Evolutionary conservation across 1,284 basidiomycete genomes (phyloP).

Genomic region (Sutorius eximius): DNA sequence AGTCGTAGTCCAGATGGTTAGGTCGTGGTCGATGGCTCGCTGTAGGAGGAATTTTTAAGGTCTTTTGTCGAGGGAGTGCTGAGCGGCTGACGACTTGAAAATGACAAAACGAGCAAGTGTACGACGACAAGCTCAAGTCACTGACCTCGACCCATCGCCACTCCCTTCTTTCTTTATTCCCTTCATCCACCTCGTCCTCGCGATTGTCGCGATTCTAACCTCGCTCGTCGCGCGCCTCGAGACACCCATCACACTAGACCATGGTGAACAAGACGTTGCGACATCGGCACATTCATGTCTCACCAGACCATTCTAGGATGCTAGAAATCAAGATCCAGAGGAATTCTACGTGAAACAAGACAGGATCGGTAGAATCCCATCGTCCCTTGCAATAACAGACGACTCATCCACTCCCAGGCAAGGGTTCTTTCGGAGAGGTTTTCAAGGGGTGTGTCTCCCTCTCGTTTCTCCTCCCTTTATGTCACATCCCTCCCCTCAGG

Average conservation of each 20-base stretch:
- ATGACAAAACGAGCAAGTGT: conserved; percentile 32
- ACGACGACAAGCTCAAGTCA: conserved; percentile 14
- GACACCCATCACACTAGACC: conserved; percentile 1
- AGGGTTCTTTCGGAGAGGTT: conserved; percentile 97
- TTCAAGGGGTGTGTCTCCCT: conserved; percentile 77
- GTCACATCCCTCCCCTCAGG: conserved; percentile 39
- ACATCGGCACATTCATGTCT: conserved; percentile 2
- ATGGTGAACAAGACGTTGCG: conserved; percentile 20
- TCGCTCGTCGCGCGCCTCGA: conserved; percentile 18
- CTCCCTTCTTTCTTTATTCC: conserved; percentile 2
- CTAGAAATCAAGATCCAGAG: conserved; percentile 82
- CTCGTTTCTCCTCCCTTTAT: background rate
- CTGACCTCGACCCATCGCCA: conserved; percentile 3
- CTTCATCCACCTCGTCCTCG: conserved; percentile 8
- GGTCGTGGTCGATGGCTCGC: too few species aligned
- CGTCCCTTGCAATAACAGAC: conserved; percentile 13
- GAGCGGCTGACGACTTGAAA: conserved; percentile 33
- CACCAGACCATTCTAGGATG: conserved; percentile 47
- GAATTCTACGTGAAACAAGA: conserved; percentile 96
- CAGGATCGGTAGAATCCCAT: conserved; percentile 74
- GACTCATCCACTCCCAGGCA: conserved; percentile 54
- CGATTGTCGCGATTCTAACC: conserved; percentile 11
- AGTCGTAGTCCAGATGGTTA: background rate
- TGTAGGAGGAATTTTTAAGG: background rate
- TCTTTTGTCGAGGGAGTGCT: conserved; percentile 8